Evolutionary conservation across 208 protist genomes (phyloP), one percentile per base, ranked within the genome.

Genomic region (Novymonas esmeraldas): DNA sequence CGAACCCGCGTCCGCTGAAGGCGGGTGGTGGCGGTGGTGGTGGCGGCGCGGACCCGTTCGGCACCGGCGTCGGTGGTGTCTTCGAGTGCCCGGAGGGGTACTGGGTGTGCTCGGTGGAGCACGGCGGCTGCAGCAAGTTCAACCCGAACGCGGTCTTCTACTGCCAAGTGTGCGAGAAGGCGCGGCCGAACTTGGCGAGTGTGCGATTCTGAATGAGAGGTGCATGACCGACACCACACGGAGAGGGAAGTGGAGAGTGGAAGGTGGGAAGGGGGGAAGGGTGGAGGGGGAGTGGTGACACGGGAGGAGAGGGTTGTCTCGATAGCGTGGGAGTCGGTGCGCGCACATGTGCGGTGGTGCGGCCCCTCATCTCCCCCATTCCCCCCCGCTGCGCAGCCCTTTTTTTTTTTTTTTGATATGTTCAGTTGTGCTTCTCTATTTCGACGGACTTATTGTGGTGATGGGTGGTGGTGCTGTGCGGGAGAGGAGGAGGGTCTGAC

Each of bases 71-170:
- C 31, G 50, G 42, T 54, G 60, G 50, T 33, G 41, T n/a, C 38
- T 84, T 83, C 60, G 75, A 85, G 36, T 90, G 83, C 56, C 89
- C 89, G 13, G 76, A 82, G 55, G 89, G 86, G 28, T 87, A 92
- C 56, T 95, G 89, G 89, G 72, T 81, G 22, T 95, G 89, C 83
- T 79, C 79, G 20, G 83, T 90, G 58, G 89, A 95, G 72, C 70
- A 89, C 42, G 89, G 89, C 38, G 89, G 89, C n/a, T 95, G 89
- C 70, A 90, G 79, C 61, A 92, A 89, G 78, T 93, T 92, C 66
- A 95, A 95, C 56, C 70, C 87, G 13, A 93, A 92, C 52, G 52
- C 64, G 0, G 64, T 90, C 11, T 95, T 93, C 58, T 95, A 95
- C 79, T 95, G 89, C 52, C 78, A 90, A 44, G 85, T 88, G 28